Conservation (phyloP, 176 grass and related monocot species). For the Areca catechu region DNA sequence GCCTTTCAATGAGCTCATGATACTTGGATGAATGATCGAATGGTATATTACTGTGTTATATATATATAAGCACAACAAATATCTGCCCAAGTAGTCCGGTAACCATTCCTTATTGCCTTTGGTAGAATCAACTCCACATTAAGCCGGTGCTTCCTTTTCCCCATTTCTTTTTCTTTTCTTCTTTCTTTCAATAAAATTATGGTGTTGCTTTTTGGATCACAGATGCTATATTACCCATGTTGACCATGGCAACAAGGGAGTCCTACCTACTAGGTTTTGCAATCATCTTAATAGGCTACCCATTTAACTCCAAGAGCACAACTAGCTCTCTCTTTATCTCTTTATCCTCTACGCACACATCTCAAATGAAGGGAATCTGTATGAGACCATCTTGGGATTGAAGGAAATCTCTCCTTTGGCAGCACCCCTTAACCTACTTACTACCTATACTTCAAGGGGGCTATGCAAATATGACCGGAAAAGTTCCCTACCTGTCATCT, state of each 20-base stretch:
- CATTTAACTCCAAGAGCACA: conserved; percentile 18
- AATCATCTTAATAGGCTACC: neutral
- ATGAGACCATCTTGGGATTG: neutral
- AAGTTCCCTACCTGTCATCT: neutral
- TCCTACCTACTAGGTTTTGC: neutral
- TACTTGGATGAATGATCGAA: neutral
- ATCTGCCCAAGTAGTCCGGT: too few relatives aligned
- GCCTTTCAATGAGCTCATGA: conserved; percentile 27
- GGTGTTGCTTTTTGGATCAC: neutral
- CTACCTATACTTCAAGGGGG: neutral
- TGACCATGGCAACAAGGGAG: conserved; percentile 16
- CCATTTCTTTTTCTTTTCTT: neutral
- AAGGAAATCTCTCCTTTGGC: conserved; percentile 1
- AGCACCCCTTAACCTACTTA: neutral
- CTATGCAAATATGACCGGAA: neutral
- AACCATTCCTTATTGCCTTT: neutral
- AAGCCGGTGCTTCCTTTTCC: neutral
- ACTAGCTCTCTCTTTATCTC: conserved; percentile 7
- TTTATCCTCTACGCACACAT: conserved; percentile 1
- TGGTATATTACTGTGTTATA: neutral
- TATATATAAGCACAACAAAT: conserved; percentile 3
- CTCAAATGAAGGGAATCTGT: neutral
- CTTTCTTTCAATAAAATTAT: neutral
- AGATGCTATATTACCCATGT: conserved; percentile 28
- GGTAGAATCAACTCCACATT: neutral